A percentile compares a stretch with the other conserved stretches of the same genome.
phyloP scores from a whole-genome alignment of 2,329 filamentous ascomycete species.

The Penicillium frequentans region DNA sequence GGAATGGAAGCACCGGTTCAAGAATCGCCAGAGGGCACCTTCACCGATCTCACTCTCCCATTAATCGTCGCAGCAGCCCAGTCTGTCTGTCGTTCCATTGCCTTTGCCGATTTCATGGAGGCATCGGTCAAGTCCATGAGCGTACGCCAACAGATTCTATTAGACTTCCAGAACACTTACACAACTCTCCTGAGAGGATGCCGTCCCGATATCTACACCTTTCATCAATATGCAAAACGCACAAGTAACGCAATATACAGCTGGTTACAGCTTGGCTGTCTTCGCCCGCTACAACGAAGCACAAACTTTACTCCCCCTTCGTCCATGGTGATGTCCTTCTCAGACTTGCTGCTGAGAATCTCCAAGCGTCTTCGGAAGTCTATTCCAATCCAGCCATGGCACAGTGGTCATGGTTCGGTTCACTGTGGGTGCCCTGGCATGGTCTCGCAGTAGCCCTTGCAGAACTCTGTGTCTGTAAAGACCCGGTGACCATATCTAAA shows the following conservation, averaged over 20 bases:
- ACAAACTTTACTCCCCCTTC: slow-evolving; percentile 24
- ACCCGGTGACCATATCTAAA: slow-evolving; percentile 17
- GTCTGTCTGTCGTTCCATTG: slow-evolving; percentile 23
- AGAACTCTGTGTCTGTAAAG: slow-evolving; percentile 32
- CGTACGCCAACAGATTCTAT: slow-evolving; percentile 26
- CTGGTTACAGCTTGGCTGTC: slow-evolving; percentile 28
- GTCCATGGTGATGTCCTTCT: slow-evolving; percentile 26
- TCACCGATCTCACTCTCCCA: slow-evolving; percentile 31
- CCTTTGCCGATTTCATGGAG: slow-evolving; percentile 26
- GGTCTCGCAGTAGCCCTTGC: slow-evolving; percentile 32
- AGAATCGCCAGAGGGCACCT: slow-evolving; percentile 18
- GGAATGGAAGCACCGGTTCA: slow-evolving; percentile 19
- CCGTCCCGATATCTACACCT: slow-evolving; percentile 19
- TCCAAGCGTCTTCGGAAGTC: slow-evolving; percentile 20
- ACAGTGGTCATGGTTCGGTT: slow-evolving; percentile 29
- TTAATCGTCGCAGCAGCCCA: slow-evolving; percentile 25
- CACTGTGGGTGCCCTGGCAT: slow-evolving; percentile 35
- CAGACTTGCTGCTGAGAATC: slow-evolving; percentile 25
- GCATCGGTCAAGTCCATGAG: slow-evolving; percentile 21
- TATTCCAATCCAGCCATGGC: slow-evolving; percentile 19
- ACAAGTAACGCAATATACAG: slow-evolving; percentile 23
- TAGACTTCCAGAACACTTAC: slow-evolving; percentile 24
- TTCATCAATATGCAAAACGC: slow-evolving; percentile 28
- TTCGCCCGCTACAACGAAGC: slow-evolving; percentile 29
- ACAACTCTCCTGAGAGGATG: slow-evolving; percentile 21